Percentiles rank a stretch among this genome's conserved stretches.
These are phyloP conservation scores for Inga leiocalycina DNA, from an alignment of 306 rosid species.

Conservation along the genomic window DNA sequence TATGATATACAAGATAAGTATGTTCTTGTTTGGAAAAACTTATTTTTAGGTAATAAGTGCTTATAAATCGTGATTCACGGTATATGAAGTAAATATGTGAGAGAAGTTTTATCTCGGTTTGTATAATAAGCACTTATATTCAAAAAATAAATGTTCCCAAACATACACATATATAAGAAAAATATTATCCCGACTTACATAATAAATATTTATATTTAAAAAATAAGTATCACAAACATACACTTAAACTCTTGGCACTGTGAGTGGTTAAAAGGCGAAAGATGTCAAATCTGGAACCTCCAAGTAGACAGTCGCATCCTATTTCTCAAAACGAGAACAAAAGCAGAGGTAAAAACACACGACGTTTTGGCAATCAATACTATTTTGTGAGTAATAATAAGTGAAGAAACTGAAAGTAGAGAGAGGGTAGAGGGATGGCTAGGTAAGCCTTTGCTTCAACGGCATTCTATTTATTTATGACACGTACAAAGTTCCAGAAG, in stretches of 20 bases:
- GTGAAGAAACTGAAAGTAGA: constrained; percentile 28
- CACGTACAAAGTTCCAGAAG: constrained; percentile 33
- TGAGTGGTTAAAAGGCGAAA: not conserved
- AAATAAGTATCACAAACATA: too few species aligned
- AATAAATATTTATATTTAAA: too few species aligned
- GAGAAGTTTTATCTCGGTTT: too few species aligned
- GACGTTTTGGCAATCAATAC: constrained; percentile 6
- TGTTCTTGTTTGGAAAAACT: too few species aligned
- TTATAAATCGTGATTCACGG: too few species aligned
- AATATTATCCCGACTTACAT: too few species aligned
- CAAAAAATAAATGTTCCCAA: too few species aligned
- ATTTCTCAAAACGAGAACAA: constrained; percentile 29
- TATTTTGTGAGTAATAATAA: not conserved
- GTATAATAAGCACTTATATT: too few species aligned
- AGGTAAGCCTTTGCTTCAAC: constrained; percentile 62
- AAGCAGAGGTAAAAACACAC: not conserved
- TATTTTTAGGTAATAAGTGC: too few species aligned
- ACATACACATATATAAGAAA: too few species aligned
- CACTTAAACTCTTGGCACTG: not conserved
- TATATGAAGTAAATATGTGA: too few species aligned
- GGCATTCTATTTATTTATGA: constrained; percentile 50
- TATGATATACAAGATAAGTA: too few species aligned
- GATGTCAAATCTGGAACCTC: constrained; percentile 26
- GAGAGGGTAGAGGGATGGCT: not conserved
- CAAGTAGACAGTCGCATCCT: constrained; percentile 36